Conservation (phyloP, 495 filamentous ascomycete species). For the Pyronema omphalodes region DNA sequence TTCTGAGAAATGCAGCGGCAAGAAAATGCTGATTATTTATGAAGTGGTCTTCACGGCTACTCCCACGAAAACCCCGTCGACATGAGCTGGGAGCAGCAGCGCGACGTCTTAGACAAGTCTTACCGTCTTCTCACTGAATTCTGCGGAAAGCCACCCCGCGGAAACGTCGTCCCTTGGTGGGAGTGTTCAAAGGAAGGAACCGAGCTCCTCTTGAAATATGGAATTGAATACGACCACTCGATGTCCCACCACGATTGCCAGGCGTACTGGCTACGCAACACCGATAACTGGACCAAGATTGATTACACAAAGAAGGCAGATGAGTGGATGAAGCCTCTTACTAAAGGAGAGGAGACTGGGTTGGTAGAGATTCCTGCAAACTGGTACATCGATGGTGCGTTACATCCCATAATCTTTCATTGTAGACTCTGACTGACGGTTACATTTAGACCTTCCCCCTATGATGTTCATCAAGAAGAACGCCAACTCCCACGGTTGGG, state of each 20-base stretch:
- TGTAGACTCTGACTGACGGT: neutral
- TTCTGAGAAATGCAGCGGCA: neutral
- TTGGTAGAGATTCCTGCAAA: conserved; percentile 48
- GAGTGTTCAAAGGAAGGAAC: conserved; percentile 47
- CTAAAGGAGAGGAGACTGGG: conserved; percentile 33
- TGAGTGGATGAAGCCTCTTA: conserved; percentile 49
- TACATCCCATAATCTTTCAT: neutral
- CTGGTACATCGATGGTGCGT: conserved; percentile 40
- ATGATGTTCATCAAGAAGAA: conserved; percentile 48
- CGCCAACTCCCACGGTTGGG: conserved; percentile 42
- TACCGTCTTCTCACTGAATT: conserved; percentile 55
- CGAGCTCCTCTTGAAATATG: conserved; percentile 46
- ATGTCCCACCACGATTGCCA: conserved; percentile 51
- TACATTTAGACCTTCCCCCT: conserved; percentile 20
- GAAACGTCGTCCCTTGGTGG: conserved; percentile 45
- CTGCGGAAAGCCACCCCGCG: conserved; percentile 53
- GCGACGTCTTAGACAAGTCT: conserved; percentile 57
- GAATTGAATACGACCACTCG: conserved; percentile 52
- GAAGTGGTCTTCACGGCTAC: conserved; percentile 48
- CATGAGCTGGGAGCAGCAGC: conserved; percentile 59
- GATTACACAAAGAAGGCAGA: conserved; percentile 41
- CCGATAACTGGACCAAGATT: conserved; percentile 44
- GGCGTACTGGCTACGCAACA: conserved; percentile 44
- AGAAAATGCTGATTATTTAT: no score
- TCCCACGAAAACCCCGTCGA: conserved; percentile 56